Base-by-base conservation (phyloP, 768 basidiomycete genomes). In the Suillus decipiens region DNA sequence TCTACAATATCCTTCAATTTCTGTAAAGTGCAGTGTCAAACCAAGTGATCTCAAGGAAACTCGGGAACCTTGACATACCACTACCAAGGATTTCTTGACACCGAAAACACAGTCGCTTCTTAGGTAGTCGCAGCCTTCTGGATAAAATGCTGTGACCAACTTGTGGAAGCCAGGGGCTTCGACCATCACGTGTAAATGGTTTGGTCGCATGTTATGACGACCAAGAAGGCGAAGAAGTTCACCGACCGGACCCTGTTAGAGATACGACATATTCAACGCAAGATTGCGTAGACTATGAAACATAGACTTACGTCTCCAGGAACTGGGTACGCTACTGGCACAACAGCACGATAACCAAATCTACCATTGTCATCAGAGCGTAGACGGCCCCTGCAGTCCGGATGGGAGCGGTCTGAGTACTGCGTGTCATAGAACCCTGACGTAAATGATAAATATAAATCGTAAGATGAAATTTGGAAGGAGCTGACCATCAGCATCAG, bases 91-190 rank as follows among this genome's bases (percentile, higher is more conserved):
- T 55, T 83, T 82, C 74, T 92, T 92, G 28, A 91, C 92, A 11
- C 93, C 92, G 73, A 94, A 93, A 3, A 94, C 91, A 12, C 84
- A 81, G 70, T 95, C 93, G 63, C 86, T 91, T 7, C 74, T 75
- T 28, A 94, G 64, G 69, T 84, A 93, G 3, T 78, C 72, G 67
- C 92, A 89, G 5, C 85, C 87, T 61, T 89, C 84, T 15, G 89
- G 86, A 72, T 90, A 95, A 11, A 93, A 72, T 1, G 92, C 86
- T 0, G 92, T 94, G 19, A 81, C 77, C 24, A 95, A 83, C 50
- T 84, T 89, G 70, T 86, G 86, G 73, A 81, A 93, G 36, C 91
- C 92, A 5, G 84, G 82, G 0, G 91, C 90, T 59, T 87, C 76
- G 61, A 93, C 79, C 78, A 86, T 80, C 64, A 94, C 75, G 73